Evolutionary conservation across 2,329 filamentous ascomycete species (phyloP).

Genomic region (Aspergillus pseudoterreus): DNA sequence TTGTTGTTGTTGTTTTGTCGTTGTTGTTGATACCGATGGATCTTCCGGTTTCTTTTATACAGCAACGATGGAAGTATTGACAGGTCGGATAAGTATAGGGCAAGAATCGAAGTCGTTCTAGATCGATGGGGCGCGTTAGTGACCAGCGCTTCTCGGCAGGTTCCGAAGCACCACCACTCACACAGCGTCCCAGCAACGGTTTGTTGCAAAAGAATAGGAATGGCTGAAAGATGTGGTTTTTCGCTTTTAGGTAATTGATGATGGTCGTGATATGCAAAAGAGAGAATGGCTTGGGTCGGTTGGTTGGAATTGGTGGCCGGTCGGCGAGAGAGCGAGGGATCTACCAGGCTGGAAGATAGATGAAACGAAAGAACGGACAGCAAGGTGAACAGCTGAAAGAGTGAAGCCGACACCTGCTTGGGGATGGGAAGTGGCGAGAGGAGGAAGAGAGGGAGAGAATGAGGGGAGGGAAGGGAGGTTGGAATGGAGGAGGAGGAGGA

Average conservation of each 20-base stretch:
- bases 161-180: constrained; percentile 5
- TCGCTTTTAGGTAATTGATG: constrained; percentile 1
- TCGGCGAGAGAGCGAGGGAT: constrained; percentile 10
- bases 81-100: constrained; percentile 4
- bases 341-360: constrained; percentile 14
- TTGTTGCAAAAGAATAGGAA: constrained; percentile 1
- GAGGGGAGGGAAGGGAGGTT: constrained; percentile 8
- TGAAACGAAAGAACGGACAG: constrained; percentile 44
- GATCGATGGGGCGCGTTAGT: not conserved
- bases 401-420: constrained; percentile 57
- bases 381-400: constrained; percentile 59
- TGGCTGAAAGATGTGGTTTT: not conserved
- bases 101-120: constrained; percentile 13
- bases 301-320: constrained; percentile 13
- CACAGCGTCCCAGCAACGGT: constrained; percentile 6
- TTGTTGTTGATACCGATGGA: too few species aligned
- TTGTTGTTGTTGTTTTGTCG: not conserved
- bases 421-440: constrained; percentile 21
- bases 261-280: constrained; percentile 3
- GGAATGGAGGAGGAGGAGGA: constrained; percentile 22
- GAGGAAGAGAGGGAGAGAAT: constrained; percentile 20
- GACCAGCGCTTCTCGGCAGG: not conserved
- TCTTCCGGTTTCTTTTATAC: constrained; percentile 1
- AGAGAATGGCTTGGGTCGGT: constrained; percentile 17
- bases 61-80: constrained; percentile 4